These are phyloP conservation scores for Brachypodium distachyon DNA, from an alignment of 202 grass and related monocot genomes.

Conservation along the genomic window DNA sequence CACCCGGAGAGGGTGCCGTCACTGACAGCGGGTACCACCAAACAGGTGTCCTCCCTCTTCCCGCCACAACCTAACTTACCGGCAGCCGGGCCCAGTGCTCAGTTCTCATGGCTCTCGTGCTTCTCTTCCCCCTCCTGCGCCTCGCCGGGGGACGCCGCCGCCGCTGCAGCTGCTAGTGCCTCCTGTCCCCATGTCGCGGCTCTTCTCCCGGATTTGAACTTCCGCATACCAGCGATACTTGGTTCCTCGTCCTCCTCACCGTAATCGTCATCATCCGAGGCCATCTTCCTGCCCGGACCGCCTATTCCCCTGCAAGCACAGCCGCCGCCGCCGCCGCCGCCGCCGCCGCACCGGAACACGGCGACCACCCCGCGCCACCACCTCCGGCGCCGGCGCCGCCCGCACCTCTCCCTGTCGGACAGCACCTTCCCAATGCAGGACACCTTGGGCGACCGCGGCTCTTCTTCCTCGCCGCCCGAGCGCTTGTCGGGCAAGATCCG, in stretches of 20 bases:
- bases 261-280: background rate
- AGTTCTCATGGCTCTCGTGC: constrained; percentile 10
- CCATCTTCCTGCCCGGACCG: background rate
- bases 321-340: constrained; percentile 38
- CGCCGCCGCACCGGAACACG: constrained; percentile 40
- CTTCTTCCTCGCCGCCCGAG: constrained; percentile 36
- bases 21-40: constrained; percentile 21
- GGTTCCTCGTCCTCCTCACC: background rate
- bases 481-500: constrained; percentile 53
- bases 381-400: background rate
- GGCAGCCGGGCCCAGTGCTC: constrained; percentile 23
- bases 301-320: background rate
- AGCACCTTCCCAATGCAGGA: constrained; percentile 91
- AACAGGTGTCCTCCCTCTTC: background rate
- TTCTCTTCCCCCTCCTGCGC: background rate
- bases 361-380: constrained; percentile 25
- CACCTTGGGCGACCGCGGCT: constrained; percentile 88
- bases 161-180: constrained; percentile 4
- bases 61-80: constrained; percentile 24
- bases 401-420: constrained; percentile 48
- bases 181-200: constrained; percentile 58
- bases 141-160: background rate
- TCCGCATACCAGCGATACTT: constrained; percentile 44
- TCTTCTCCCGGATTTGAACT: constrained; percentile 59
- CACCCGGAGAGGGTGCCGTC: background rate